Conservation (phyloP, 2,329 filamentous ascomycete species). For the Aspergillus carbonarius region DNA sequence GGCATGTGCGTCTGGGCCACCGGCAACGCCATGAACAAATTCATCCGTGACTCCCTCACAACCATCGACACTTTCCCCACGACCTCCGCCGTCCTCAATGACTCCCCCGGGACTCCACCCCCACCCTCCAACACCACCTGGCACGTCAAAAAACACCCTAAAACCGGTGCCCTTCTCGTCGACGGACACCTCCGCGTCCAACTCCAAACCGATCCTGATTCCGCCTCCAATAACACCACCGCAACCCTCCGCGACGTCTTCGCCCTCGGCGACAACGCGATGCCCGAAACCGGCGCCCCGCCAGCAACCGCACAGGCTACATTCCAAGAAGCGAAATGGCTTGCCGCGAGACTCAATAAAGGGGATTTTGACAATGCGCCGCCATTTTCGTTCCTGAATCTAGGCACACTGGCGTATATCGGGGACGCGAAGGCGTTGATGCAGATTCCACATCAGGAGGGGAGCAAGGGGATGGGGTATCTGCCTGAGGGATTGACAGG, state of each 20-base stretch:
- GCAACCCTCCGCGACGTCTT: constrained; percentile 55
- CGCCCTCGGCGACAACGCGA: constrained; percentile 58
- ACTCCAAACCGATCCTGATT: constrained; percentile 37
- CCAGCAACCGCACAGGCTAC: constrained; percentile 62
- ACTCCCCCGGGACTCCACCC: not conserved
- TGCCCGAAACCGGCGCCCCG: constrained; percentile 51
- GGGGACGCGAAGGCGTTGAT: constrained; percentile 58
- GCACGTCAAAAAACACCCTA: constrained; percentile 52
- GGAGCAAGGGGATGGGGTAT: constrained; percentile 20
- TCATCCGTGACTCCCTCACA: constrained; percentile 29
- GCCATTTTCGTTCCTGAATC: constrained; percentile 56
- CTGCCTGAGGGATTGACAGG: constrained; percentile 41
- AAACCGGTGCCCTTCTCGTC: constrained; percentile 53
- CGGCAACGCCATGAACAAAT: constrained; percentile 38
- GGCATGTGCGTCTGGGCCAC: constrained; percentile 62
- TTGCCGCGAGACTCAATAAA: constrained; percentile 56
- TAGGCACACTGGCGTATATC: constrained; percentile 61
- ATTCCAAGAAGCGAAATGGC: constrained; percentile 59
- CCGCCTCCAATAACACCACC: constrained; percentile 4
- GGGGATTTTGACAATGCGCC: constrained; percentile 35
- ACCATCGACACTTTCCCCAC: constrained; percentile 35
- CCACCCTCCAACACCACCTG: constrained; percentile 32
- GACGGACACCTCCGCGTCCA: constrained; percentile 58
- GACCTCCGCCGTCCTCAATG: constrained; percentile 28
- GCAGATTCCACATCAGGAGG: constrained; percentile 44